Base-by-base conservation (phyloP, 1,284 basidiomycete species). In the Leccinum pachyderme region DNA sequence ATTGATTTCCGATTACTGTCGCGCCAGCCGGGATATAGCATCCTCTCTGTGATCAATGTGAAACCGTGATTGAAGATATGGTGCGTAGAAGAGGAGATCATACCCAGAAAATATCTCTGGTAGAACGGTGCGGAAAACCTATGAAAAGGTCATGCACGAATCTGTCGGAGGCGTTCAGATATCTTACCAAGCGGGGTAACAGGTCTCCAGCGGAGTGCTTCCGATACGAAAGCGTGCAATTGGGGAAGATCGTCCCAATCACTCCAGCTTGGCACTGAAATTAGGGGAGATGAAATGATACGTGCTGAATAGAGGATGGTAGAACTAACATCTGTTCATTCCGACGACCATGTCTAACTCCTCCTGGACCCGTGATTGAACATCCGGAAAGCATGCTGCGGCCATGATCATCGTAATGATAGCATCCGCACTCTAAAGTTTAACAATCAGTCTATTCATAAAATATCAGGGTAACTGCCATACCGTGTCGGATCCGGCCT, bases 161-260 rank as follows among this genome's bases (percentile, higher is more conserved):
- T 18, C 47, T 43, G 8, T 28, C 9, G 1, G 1, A 24, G 24
- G 8, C 5, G 29, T 31, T 31, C 2, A 11, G 28, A n/a, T 44
- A 22, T 1, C 7, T 47, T 56, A 77, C 81, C 81, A 29, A 77
- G 73, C 0, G 80, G 78, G 18, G 72, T 78, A 5, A 84, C 77
- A 22, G 86, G 86, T 49, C 84, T 71, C 87, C 87, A 89, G 28
- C 87, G 73, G 49, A 81, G 81, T 0, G 77, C 72, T 65, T 89
- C 86, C 22, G 79, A 64, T 18, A 85, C 77, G 63, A 86, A 89
- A 0, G 85, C 86, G 47, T 77, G 77, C 2, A 84, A 75, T 59
- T 81, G 77, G 1, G 81, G 80, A 5, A 88, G 74, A 31, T 64
- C 59, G 0, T 77, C 67, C 61, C 77, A 70, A 61, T 87, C 86